Base-by-base conservation (phyloP, 2,329 filamentous ascomycete genomes). In the Penicillium sp. region DNA sequence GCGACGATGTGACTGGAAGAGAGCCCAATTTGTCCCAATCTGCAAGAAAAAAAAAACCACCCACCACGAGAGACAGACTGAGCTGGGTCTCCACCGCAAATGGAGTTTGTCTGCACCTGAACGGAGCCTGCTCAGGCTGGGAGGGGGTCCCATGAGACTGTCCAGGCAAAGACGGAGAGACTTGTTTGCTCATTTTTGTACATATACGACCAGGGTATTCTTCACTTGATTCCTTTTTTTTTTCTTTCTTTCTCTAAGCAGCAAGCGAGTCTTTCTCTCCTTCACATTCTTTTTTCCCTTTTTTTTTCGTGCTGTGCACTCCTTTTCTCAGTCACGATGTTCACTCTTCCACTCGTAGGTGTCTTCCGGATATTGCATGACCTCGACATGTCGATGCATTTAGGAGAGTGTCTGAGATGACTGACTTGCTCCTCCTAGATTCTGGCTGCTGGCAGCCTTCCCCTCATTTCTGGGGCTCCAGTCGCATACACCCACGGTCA, bases 381-480 rank as follows among this genome's bases (percentile, higher is more conserved):
- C 18, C 18, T 18, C 18, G 18, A 18, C 18, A 18, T 18, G 18
- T 18, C 18, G 18, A 18, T 18, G 18, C 18, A 18, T 18, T 18
- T 18, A 18, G 13, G 29, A 26, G 29, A 9, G 25, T 28, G 12
- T 8, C 27, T 7, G 18, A 7, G 24, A 7, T 27, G 9, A 35
- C 33, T 18, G n/a, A n/a, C 9, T 11, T 24, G 8, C n/a, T 34
- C 12, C 26, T 35, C 12, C 12, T 12, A 59, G 57, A 48, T 62
- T 46, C 41, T 63, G 56, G 61, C 61, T 63, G 61, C 61, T 57
- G 61, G 61, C 61, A 63, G 61, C 56, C 59, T 63, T 47, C 46
- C 59, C 55, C 53, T 61, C 52, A 57, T 61, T 61, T 54, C 48
- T 46, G 58, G 57, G 53, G 55, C 57, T 48, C 58, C 58, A 43